Conservation (phyloP, 2,329 filamentous ascomycete genomes). For the Cercospora zeina region DNA sequence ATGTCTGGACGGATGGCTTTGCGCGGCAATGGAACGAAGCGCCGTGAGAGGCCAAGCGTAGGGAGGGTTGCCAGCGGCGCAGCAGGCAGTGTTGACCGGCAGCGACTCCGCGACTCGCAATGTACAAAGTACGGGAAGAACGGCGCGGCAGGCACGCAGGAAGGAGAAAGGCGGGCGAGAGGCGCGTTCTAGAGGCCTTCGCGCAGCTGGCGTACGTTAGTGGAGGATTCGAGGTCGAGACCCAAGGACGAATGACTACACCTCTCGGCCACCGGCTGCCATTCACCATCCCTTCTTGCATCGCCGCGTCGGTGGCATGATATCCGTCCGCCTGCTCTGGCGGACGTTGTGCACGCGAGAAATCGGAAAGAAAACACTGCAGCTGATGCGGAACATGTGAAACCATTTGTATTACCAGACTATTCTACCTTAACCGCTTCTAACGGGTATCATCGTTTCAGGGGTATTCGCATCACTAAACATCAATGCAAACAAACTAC, state of each 20-base stretch:
- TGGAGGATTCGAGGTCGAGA: background rate
- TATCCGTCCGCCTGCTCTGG: background rate
- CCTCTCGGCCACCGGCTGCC: background rate
- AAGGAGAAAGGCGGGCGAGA: conserved; percentile 7
- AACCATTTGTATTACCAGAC: conserved; percentile 15
- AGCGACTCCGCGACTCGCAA: background rate
- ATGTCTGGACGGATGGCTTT: background rate
- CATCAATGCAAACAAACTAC: conserved; percentile 19
- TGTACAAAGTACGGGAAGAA: background rate
- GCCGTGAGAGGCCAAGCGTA: background rate
- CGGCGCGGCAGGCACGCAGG: background rate
- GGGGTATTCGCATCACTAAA: conserved; percentile 20
- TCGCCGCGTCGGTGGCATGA: background rate
- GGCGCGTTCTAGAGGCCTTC: conserved; percentile 1
- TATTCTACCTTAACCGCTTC: conserved; percentile 16
- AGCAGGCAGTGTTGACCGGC: background rate
- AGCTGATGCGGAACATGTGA: conserved; percentile 8
- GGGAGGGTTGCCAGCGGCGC: background rate
- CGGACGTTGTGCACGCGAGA: background rate
- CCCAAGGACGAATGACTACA: conserved; percentile 9
- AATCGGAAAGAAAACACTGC: background rate
- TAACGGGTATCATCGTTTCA: conserved; percentile 19
- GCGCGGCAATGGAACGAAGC: background rate
- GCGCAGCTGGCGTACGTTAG: conserved; percentile 1
- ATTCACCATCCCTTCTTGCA: background rate